phyloP scores from a whole-genome alignment of 768 basidiomycete species.

The Chalciporus chontae region DNA sequence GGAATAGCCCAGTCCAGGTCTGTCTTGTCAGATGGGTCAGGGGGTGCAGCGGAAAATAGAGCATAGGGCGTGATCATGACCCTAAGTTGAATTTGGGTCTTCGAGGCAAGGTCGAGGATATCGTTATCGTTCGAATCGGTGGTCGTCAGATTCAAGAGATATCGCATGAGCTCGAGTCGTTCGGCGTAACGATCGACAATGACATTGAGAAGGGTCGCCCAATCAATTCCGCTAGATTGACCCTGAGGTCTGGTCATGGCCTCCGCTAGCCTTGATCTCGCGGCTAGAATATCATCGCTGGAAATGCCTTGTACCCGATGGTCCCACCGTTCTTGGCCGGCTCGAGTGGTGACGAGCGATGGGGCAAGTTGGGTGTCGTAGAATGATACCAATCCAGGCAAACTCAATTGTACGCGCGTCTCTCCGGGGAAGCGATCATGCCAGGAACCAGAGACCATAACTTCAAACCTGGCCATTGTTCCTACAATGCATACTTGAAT shows the following conservation, averaged over 20 bases:
- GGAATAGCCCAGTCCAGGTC: slow-evolving; percentile 26
- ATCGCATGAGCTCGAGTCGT: slow-evolving; percentile 24
- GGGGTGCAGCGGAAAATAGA: slow-evolving; percentile 9
- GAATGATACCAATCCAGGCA: slow-evolving; percentile 4
- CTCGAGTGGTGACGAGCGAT: slow-evolving; percentile 7
- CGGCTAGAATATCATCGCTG: slow-evolving; percentile 3
- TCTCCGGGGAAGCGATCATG: slow-evolving; percentile 23
- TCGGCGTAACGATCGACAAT: slow-evolving; percentile 31
- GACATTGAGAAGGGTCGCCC: slow-evolving; percentile 26
- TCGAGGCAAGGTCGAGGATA: slow-evolving; percentile 1
- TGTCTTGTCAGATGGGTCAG: neutral
- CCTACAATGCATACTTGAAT: neutral
- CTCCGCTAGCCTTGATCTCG: slow-evolving; percentile 1
- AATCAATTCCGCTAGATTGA: slow-evolving; percentile 30
- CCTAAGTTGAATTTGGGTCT: slow-evolving; percentile 22
- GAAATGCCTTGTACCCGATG: slow-evolving; percentile 14
- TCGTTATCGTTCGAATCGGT: neutral
- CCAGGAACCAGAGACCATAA: slow-evolving; percentile 14
- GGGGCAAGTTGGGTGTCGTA: slow-evolving; percentile 9
- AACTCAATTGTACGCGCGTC: slow-evolving; percentile 15
- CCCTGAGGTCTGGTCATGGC: neutral
- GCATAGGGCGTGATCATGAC: slow-evolving; percentile 29
- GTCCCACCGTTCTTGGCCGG: slow-evolving; percentile 12
- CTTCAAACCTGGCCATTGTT: slow-evolving; percentile 5
- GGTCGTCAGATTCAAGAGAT: slow-evolving; percentile 19